Conservation (phyloP, 148 eudicot species). For the Arbutus unedo region DNA sequence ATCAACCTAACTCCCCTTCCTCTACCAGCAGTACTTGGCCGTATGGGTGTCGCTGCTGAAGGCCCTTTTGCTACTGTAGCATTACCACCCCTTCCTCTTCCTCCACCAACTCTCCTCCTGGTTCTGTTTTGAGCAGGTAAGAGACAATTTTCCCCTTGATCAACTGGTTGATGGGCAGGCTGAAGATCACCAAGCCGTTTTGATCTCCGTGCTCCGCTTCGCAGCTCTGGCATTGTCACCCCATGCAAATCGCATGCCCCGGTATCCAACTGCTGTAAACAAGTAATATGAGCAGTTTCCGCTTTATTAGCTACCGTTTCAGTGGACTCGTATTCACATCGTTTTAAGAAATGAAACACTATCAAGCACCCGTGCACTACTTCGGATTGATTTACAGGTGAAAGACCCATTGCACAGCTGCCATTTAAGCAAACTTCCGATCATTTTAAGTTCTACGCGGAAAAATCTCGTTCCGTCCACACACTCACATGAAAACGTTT, state of each 20-base stretch:
- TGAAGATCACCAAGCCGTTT: conserved; percentile 94
- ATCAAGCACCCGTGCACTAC: not conserved
- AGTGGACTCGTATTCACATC: not conserved
- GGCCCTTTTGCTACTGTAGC: conserved; percentile 66
- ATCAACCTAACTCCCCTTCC: conserved; percentile 81
- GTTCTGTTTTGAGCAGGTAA: conserved; percentile 66
- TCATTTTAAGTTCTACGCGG: not conserved
- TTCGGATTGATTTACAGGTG: not conserved
- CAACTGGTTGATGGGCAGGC: conserved; percentile 65
- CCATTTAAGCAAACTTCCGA: not conserved
- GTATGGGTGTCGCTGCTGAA: conserved; percentile 51
- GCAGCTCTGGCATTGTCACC: conserved; percentile 97
- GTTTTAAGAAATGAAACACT: not conserved
- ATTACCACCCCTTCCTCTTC: conserved; percentile 83
- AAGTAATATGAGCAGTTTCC: conserved; percentile 7
- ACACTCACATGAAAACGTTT: not conserved
- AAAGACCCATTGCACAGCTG: not conserved
- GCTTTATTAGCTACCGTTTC: not conserved
- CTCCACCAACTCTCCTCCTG: conserved; percentile 70
- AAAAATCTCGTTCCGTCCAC: not conserved
- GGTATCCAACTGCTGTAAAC: conserved; percentile 27
- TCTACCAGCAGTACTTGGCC: conserved; percentile 78
- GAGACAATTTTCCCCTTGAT: conserved; percentile 51
- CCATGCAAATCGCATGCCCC: conserved; percentile 71
- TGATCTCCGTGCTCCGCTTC: conserved; percentile 97